Conservation (phyloP, 305 asterid species). For the Fraxinus ornus region DNA sequence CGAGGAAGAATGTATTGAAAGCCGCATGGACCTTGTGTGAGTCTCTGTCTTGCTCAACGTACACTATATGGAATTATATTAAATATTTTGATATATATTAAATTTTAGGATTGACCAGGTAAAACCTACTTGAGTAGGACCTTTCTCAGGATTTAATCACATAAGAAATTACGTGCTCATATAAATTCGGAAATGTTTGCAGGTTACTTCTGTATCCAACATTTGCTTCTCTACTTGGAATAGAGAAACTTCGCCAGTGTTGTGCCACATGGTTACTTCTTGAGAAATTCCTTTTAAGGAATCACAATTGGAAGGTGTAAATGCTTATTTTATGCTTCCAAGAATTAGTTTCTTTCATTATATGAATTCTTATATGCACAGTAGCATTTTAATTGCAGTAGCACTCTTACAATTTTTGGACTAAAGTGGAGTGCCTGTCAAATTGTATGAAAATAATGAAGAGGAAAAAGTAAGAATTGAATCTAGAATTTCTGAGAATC, state of each 20-base stretch:
- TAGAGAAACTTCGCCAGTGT: constrained; percentile 94
- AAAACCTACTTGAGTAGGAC: background rate
- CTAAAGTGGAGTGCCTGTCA: background rate
- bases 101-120: background rate
- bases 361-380: constrained; percentile 11
- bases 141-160: constrained; percentile 19
- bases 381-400: constrained; percentile 9
- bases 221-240: constrained; percentile 91
- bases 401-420: constrained; percentile 11
- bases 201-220: constrained; percentile 86
- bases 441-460: background rate
- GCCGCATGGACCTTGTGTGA: constrained; percentile 82
- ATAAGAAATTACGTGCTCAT: constrained; percentile 15
- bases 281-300: constrained; percentile 87
- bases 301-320: constrained; percentile 83
- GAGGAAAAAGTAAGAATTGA: background rate
- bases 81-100: background rate
- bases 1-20: constrained; percentile 51
- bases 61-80: background rate
- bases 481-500: background rate
- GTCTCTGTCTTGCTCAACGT: constrained; percentile 33
- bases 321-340: constrained; percentile 24
- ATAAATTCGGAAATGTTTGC: constrained; percentile 32
- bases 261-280: constrained; percentile 95
- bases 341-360: constrained; percentile 14